These are phyloP conservation scores for Calonectria pseudoturangicola DNA, from an alignment of 2,329 filamentous ascomycete species.

Conservation along the genomic window DNA sequence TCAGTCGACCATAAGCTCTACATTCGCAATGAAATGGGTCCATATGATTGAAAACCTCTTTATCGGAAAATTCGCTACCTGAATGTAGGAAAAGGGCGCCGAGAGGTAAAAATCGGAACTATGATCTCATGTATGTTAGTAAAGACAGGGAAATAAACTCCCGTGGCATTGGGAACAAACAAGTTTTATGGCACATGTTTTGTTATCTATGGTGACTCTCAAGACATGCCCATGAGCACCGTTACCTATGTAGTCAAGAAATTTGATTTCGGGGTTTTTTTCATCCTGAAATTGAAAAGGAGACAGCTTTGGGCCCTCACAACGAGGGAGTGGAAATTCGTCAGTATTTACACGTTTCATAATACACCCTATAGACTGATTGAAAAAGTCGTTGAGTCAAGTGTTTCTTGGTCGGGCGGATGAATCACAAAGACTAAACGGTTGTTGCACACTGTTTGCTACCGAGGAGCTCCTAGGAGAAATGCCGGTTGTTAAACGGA, in stretches of 20 bases:
- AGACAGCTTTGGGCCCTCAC: neutral
- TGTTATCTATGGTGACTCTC: neutral
- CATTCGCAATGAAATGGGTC: slow-evolving; percentile 4
- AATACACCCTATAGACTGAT: too few species aligned
- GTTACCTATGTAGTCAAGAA: neutral
- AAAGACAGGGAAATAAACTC: too few species aligned
- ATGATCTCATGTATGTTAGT: neutral
- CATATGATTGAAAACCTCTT: neutral
- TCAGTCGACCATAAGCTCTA: neutral
- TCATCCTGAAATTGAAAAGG: neutral
- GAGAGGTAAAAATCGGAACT: neutral
- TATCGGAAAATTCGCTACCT: too few species aligned
- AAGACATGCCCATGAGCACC: neutral
- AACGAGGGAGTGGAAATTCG: neutral
- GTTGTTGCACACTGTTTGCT: too few species aligned
- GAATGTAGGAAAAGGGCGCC: neutral
- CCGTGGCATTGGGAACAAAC: neutral
- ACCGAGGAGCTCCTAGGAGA: too few species aligned
- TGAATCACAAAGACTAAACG: too few species aligned
- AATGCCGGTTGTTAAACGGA: too few species aligned
- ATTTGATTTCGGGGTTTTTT: neutral
- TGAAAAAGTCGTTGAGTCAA: too few species aligned
- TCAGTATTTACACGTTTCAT: neutral
- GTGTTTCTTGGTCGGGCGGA: too few species aligned
- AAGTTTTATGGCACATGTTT: neutral